phyloP scores from a whole-genome alignment of 192 early-diverging fungal species.

The Umbelopsis sp. region DNA sequence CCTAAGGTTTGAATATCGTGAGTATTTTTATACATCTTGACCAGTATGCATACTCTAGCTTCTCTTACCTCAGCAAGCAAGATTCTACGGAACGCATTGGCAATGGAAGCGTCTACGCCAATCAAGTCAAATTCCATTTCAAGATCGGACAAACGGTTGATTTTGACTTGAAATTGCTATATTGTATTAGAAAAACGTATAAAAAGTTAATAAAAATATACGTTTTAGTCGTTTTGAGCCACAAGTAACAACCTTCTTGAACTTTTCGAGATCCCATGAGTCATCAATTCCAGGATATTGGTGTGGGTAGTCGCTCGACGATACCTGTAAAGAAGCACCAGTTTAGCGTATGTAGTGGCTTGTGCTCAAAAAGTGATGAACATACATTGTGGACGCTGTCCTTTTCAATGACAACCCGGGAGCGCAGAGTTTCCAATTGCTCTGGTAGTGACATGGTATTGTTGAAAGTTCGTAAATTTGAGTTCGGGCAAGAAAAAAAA shows the following conservation, averaged over 20 bases:
- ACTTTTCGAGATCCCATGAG: constrained; percentile 66
- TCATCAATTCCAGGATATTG: constrained; percentile 67
- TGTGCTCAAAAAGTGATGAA: not conserved
- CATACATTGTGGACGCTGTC: constrained; percentile 71
- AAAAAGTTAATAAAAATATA: not conserved
- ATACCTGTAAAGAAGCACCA: constrained; percentile 53
- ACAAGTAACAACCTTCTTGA: constrained; percentile 60
- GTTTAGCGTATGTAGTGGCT: not conserved
- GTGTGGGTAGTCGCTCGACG: constrained; percentile 78
- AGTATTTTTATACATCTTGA: not conserved
- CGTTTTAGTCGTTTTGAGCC: no score
- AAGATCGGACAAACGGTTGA: constrained; percentile 63
- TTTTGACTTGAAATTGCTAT: constrained; percentile 75
- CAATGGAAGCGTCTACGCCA: constrained; percentile 90
- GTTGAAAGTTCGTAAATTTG: not conserved
- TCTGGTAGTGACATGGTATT: constrained; percentile 33
- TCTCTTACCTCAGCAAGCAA: constrained; percentile 86
- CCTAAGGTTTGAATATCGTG: constrained; percentile 36
- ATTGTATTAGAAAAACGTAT: not conserved
- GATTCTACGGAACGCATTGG: constrained; percentile 91
- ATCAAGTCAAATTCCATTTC: constrained; percentile 97
- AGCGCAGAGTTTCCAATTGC: constrained; percentile 49
- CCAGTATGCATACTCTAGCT: not conserved
- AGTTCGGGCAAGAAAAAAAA: constrained; percentile 21
- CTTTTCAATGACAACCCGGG: constrained; percentile 66